These are phyloP conservation scores for Moesziomyces sp. DNA, from an alignment of 1,284 basidiomycete species.

Conservation along the genomic window DNA sequence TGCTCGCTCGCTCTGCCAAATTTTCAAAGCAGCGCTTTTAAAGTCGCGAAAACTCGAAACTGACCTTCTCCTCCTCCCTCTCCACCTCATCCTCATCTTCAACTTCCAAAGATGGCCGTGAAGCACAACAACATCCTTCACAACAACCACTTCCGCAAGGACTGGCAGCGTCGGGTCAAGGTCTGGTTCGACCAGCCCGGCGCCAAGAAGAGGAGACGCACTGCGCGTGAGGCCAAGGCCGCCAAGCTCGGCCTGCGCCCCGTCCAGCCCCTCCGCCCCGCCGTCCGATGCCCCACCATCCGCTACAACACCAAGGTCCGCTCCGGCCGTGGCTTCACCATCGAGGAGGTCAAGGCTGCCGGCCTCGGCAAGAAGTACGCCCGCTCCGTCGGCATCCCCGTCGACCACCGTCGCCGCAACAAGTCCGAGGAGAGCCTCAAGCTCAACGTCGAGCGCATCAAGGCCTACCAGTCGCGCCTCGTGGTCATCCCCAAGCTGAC, in stretches of 20 bases:
- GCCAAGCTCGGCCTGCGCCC: constrained; percentile 91
- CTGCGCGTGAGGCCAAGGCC: constrained; percentile 91
- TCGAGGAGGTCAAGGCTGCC: constrained; percentile 94
- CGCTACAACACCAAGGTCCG: constrained; percentile 99
- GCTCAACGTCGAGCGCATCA: constrained; percentile 92
- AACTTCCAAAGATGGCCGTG: constrained; percentile 59
- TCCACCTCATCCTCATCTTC: constrained; percentile 3
- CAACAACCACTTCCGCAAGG: constrained; percentile 94
- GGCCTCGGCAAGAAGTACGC: constrained; percentile 96
- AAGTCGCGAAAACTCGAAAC: constrained; percentile 10
- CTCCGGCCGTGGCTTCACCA: constrained; percentile 96
- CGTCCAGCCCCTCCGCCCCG: constrained; percentile 90
- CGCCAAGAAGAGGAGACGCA: constrained; percentile 94
- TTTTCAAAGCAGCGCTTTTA: not conserved
- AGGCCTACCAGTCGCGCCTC: constrained; percentile 84
- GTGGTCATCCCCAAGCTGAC: constrained; percentile 83
- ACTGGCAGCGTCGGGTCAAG: constrained; percentile 82
- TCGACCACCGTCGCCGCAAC: constrained; percentile 97
- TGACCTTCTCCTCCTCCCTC: constrained; percentile 19
- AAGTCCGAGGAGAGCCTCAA: constrained; percentile 96
- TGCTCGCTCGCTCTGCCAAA: not conserved
- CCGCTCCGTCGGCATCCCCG: constrained; percentile 89
- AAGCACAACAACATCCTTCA: constrained; percentile 68
- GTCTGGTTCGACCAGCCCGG: constrained; percentile 99
- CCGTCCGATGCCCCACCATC: constrained; percentile 94